phyloP scores from a whole-genome alignment of 1,284 basidiomycete species.

The Ganoderma resinaceum region DNA sequence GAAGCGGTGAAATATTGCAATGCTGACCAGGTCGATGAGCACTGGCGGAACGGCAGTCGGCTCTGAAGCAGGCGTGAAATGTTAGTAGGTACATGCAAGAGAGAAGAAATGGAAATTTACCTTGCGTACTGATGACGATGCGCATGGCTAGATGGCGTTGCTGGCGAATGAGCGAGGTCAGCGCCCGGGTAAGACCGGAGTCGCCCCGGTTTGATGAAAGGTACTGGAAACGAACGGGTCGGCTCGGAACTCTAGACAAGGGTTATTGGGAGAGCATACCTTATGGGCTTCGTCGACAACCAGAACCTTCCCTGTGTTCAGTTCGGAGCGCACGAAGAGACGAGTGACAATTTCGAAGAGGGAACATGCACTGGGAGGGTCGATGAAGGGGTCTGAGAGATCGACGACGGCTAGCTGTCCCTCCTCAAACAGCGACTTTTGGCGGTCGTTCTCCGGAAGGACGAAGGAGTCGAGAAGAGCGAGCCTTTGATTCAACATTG shows the following conservation, averaged over 20 bases:
- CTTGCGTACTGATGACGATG: conserved; percentile 77
- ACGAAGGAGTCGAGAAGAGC: conserved; percentile 62
- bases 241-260: neutral
- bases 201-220: conserved; percentile 50
- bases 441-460: conserved; percentile 37
- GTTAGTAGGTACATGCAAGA: neutral
- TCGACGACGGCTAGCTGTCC: conserved; percentile 71
- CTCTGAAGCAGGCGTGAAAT: conserved; percentile 48
- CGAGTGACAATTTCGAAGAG: conserved; percentile 74
- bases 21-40: conserved; percentile 70
- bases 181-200: conserved; percentile 60
- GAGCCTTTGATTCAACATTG: conserved; percentile 64
- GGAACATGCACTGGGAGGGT: conserved; percentile 67
- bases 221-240: conserved; percentile 52
- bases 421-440: conserved; percentile 48
- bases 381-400: conserved; percentile 76
- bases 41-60: conserved; percentile 75
- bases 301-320: conserved; percentile 71
- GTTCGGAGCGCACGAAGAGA: conserved; percentile 65
- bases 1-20: conserved; percentile 73
- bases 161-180: conserved; percentile 68
- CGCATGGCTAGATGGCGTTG: conserved; percentile 78
- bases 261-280: conserved; percentile 47
- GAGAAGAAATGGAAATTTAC: conserved; percentile 37
- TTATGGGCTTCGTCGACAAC: conserved; percentile 82